Evolutionary conservation across 1,284 basidiomycete genomes (phyloP), one percentile per base, ranked within the genome.

Genomic region (Ganoderma sp.): DNA sequence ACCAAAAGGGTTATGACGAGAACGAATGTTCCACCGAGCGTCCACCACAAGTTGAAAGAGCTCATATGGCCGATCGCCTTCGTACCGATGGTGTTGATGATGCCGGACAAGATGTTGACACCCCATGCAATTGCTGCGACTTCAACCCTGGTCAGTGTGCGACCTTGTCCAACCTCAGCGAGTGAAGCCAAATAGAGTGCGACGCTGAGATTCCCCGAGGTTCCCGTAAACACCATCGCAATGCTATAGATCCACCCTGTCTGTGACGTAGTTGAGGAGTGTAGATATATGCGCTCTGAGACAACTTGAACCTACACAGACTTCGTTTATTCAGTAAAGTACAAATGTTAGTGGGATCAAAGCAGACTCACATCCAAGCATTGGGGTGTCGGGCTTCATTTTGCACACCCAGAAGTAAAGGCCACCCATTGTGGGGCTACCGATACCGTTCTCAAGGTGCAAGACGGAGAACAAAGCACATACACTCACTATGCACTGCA

Each of bases 361-460:
- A 19, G 58, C 1, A 7, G 8, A 78, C 85, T 78, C 72, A 87
- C 87, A 88, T 48, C 87, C 87, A 9, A 88, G 79, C 32, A 87
- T 77, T 2, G 87, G 87, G 10, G 78, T 71, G 54, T 87, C 82
- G 0, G 86, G 85, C 72, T 87, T 87, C 86, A 88, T 86, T 74
- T 84, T 86, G 79, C 85, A 87, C n/a, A 87, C 87, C 86, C 87
- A 88, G 73, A 88, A 88, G 75, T 88, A 88, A 48, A 88, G 76
- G 3, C 86, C 87, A 22, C 87, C 87, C 81, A 87, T 84, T 1
- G 87, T 86, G 0, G 86, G 85, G 69, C 84, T 87, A 50, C 41
- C 43, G 19, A 48, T 7, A 28, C 15, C 6, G 22, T 43, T 2
- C 15, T 28, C 2, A 25, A 17, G 37, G 22, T 15, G 41, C 15